Conservation (phyloP, 345 rosid genomes). For the Populus ilicifolia region DNA sequence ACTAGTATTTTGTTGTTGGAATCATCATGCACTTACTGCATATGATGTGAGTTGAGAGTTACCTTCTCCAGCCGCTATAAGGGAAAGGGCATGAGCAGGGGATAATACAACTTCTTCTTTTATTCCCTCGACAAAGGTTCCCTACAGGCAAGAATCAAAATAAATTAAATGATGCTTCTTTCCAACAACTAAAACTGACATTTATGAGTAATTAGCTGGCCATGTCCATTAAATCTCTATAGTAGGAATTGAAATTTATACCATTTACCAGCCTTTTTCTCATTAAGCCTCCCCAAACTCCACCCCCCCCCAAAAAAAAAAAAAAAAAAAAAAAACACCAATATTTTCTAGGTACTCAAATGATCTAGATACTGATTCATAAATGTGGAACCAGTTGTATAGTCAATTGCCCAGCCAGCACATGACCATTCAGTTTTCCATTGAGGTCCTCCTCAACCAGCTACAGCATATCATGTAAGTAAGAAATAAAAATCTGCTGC, state of each 20-base stretch:
- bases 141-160: conserved; percentile 45
- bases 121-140: conserved; percentile 95
- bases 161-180: conserved; percentile 13
- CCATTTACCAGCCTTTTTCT: neutral
- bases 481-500: neutral
- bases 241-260: neutral
- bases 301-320: too few relatives aligned
- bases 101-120: conserved; percentile 99
- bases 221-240: neutral
- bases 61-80: conserved; percentile 99
- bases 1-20: neutral
- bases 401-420: neutral
- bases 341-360: neutral
- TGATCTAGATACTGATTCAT: neutral
- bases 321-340: neutral
- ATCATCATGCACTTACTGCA: neutral
- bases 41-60: conserved; percentile 28
- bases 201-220: neutral
- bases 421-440: neutral
- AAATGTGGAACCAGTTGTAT: neutral
- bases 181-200: neutral
- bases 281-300: neutral
- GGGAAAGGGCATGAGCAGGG: conserved; percentile 97
- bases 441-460: neutral
- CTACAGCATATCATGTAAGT: neutral